Base-by-base conservation (phyloP, 768 basidiomycete genomes). In the Fistulinella prunicolor region DNA sequence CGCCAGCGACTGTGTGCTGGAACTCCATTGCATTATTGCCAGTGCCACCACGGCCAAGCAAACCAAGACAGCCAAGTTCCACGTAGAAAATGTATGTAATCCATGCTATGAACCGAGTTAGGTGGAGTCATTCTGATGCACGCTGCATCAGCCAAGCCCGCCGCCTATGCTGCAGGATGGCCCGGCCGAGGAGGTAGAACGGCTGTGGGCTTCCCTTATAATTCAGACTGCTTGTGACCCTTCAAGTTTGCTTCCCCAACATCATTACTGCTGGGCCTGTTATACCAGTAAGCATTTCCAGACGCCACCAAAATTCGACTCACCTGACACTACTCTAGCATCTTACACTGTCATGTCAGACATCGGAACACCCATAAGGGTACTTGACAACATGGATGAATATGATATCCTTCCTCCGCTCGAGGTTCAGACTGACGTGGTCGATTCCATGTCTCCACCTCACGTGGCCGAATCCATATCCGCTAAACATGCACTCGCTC, bases 391-490 rank as follows among this genome's bases (percentile, higher is more conserved):
- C 16, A 36, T 7, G n/a, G n/a, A n/a, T n/a, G n/a, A n/a, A n/a
- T n/a, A n/a, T 3, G 38, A 49, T n/a, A 13, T 30, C 5, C 29
- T 14, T 22, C 14, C 21, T 3, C 26, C 17, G 4, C 34, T 44
- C 29, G 53, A 49, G 22, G 35, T 29, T 36, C 51, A 54, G 42
- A 35, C 44, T 9, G 29, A 44, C 32, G 21, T 56, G 38, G 61
- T 63, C 35, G 54, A 63, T 41, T 63, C 61, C 5, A 50, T 62
- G 50, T 59, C 51, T 19, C 34, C 50, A n/a, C 59, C 62, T 12
- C 54, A 47, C 30, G 4, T 41, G 24, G 49, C 49, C 50, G 61
- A 63, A 42, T 53, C 49, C 13, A 10, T 23, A 40, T 62, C 49
- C 13, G 54, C 59, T n/a, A 46, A 54, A 24, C 23, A 49, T 16